Evolutionary conservation across 176 grass and related monocot species (phyloP), one percentile per base, ranked within the genome.

Genomic region (Oryza glumipatula): DNA sequence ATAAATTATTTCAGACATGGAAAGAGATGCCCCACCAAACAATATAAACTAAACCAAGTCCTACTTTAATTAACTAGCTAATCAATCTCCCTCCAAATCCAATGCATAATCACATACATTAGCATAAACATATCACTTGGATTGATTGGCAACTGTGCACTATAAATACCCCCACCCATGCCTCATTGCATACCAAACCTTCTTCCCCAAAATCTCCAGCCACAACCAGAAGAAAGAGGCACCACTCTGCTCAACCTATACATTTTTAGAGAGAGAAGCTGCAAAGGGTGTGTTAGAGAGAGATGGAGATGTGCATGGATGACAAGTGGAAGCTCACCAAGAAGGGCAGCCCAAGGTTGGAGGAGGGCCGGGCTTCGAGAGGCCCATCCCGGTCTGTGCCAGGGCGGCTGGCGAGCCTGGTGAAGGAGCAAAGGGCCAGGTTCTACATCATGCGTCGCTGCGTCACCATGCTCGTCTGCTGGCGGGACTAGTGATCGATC

Each of bases 401-500:
- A 8, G 86, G 81, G 3, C 64, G 94, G 11, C 86, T 92, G 13
- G 89, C 74, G 9, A 73, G 86, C 52, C 67, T 96, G 16, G 91
- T 89, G 28, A 96, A 73, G 76, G 91, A 91, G 88, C 94, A 96
- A 77, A 88, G 94, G 65, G 94, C 91, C 24, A 80, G 91, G 66
- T 96, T 96, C 81, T 96, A 96, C 91, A 96, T 93, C 80, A 84
- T 96, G 91, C 91, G 94, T 8, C 91, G 94, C 21, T 96, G 94
- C 28, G 84, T 96, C 84, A 89, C 82, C 82, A 93, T 96, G 91
- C 89, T 96, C 0, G 72, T 96, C 9, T 96, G 91, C 81, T 96
- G 94, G 94, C 80, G 75, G 43, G 94, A 93, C 65, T 96, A 86
- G 58, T 3, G 4, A 4, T 11, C 48, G 4, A 2, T 11, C 48